phyloP scores from a whole-genome alignment of 2,329 filamentous ascomycete genomes.

The Bipolaris cookei region DNA sequence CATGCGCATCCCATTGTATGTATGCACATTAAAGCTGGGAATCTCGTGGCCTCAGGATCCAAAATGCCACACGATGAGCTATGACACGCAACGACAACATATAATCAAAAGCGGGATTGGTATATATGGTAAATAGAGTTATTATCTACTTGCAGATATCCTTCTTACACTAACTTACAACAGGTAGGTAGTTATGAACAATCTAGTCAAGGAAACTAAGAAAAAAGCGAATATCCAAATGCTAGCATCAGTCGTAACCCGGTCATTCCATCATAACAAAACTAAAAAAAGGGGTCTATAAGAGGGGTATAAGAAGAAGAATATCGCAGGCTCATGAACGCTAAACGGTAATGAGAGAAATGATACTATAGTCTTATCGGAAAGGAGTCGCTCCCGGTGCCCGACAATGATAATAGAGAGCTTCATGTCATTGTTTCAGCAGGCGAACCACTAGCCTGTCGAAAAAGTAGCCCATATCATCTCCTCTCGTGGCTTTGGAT shows the following conservation, averaged over 20 bases:
- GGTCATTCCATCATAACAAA: neutral
- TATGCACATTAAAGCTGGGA: too few species aligned
- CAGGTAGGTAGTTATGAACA: neutral
- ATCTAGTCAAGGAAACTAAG: neutral
- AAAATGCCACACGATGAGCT: neutral
- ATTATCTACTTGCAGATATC: neutral
- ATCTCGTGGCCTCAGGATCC: neutral
- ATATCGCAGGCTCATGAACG: conserved; percentile 8
- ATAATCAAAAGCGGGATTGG: neutral
- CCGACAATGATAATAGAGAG: neutral
- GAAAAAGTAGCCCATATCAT: conserved; percentile 48
- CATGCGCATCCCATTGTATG: too few species aligned
- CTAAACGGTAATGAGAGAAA: neutral
- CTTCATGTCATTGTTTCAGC: conserved; percentile 17
- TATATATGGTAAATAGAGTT: neutral
- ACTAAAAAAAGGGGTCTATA: neutral
- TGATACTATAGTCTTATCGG: too few species aligned
- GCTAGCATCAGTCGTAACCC: neutral
- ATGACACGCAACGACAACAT: neutral
- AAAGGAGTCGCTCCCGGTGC: neutral
- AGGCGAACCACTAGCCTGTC: conserved; percentile 47
- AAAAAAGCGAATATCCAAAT: neutral
- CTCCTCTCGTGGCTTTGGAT: conserved; percentile 23
- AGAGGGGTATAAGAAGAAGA: conserved; percentile 5
- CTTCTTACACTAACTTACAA: conserved; percentile 2